Percentiles rank a stretch among this genome's conserved stretches.
These are phyloP conservation scores for Lagerstroemia speciosa DNA, from an alignment of 345 rosid species.

Conservation along the genomic window DNA sequence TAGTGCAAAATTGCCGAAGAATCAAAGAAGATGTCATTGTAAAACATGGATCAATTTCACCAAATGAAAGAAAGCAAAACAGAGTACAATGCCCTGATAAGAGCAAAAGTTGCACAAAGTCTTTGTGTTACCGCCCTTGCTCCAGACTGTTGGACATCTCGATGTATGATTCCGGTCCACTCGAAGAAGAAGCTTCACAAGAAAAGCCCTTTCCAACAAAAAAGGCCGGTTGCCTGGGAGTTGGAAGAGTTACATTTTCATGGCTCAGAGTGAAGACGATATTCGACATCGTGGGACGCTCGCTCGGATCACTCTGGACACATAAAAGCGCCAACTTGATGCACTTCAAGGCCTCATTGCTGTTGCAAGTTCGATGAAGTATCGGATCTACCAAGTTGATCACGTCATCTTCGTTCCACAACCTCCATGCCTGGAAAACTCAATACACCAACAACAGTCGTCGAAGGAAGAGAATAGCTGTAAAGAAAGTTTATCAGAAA, in stretches of 20 bases:
- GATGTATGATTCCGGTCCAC: constrained; percentile 22
- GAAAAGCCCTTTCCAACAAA: constrained; percentile 24
- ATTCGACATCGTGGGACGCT: constrained; percentile 47
- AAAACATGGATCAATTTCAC: background rate
- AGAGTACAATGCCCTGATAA: background rate
- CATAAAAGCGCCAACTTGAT: constrained; percentile 45
- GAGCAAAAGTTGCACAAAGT: background rate
- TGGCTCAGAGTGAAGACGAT: constrained; percentile 41
- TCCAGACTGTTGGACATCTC: background rate
- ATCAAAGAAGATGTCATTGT: background rate
- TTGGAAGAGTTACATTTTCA: constrained; percentile 30
- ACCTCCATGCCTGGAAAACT: constrained; percentile 39
- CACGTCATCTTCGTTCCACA: constrained; percentile 32
- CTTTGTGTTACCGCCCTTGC: background rate
- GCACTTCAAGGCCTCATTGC: constrained; percentile 30
- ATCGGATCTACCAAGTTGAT: constrained; percentile 32
- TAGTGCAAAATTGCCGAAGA: background rate
- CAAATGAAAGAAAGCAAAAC: background rate
- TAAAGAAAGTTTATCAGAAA: background rate
- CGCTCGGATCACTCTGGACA: constrained; percentile 45
- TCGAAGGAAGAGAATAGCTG: background rate
- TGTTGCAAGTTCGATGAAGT: constrained; percentile 15
- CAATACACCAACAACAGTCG: background rate
- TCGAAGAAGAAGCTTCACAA: constrained; percentile 34
- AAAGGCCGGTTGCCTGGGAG: constrained; percentile 46